Evolutionary conservation across 1,284 basidiomycete genomes (phyloP), one percentile per base, ranked within the genome.

Genomic region (Amylostereum chailletii): DNA sequence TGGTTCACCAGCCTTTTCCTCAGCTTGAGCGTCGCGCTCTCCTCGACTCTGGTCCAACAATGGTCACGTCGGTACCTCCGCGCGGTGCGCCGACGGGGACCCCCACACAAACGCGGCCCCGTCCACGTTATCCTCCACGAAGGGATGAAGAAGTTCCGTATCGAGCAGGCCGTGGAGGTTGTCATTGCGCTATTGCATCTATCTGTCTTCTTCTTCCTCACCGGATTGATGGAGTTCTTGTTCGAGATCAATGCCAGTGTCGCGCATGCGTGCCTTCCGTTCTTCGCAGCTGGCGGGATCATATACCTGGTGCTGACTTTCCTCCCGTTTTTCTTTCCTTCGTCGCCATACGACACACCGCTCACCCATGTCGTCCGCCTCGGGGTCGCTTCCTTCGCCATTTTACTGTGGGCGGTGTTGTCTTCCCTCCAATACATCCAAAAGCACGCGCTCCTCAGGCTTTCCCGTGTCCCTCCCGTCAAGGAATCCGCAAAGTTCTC

Each of bases 1-100:
- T 54, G 53, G 53, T 47, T 50, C 39, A 19, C 42, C 19, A 52
- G 51, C 32, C 48, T 54, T 10, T 10, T 47, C 11, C 36, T 54
- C n/a, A 42, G 33, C 29, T 43, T 55, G 9, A 31, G 42, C 7
- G 19, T 39, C 26, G 53, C 53, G 4, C 48, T 49, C 5, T 26
- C 42, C n/a, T 41, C 48, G 11, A 49, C 42, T 10, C 42, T 45
- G 7, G 32, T 45, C 9, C 48, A 49, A 36, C 45, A 49, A 42
- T 45, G 36, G 46, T 34, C 46, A 1, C 45, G 45, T 3, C 31
- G 26, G 5, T 47, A 47, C 27, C 11, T 11, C 26, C 39, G 46
- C 43, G 31, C 37, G 42, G 10, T 32, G 19, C 3, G 19, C 42
- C 11, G 33, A 34, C 30, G n/a, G 36, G 27, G 6, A 5, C 31